Percentiles rank a stretch among this genome's conserved stretches.
These are phyloP conservation scores for Leishmania major DNA, from an alignment of 208 protist species.

Conservation along the genomic window DNA sequence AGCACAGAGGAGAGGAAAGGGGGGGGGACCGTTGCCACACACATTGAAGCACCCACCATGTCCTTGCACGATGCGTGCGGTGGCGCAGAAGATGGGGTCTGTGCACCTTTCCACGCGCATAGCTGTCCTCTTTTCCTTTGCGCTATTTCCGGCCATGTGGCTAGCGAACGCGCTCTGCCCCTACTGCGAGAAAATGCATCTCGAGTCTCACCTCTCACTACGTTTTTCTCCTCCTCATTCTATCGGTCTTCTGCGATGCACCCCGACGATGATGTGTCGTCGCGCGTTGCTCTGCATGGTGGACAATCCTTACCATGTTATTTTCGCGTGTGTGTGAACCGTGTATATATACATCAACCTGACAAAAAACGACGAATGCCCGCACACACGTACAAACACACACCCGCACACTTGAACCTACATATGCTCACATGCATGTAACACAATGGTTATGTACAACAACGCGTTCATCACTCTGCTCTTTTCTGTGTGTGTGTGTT, in stretches of 20 bases:
- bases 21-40: neutral
- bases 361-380: neutral
- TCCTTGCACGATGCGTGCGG: neutral
- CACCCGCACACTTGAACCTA: neutral
- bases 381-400: neutral
- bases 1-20: neutral
- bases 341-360: neutral
- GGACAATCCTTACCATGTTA: neutral
- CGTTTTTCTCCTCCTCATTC: neutral
- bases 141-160: neutral
- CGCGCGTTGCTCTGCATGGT: neutral
- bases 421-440: neutral
- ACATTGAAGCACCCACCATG: neutral
- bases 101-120: neutral
- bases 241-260: neutral
- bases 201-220: neutral
- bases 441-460: neutral
- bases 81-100: neutral
- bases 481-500: neutral
- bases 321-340: neutral
- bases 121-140: conserved; percentile 5
- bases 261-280: neutral
- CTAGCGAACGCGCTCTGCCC: neutral
- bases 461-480: neutral
- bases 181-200: neutral